Base-by-base conservation (phyloP, 208 protist genomes). In the Leishmania turanica region DNA sequence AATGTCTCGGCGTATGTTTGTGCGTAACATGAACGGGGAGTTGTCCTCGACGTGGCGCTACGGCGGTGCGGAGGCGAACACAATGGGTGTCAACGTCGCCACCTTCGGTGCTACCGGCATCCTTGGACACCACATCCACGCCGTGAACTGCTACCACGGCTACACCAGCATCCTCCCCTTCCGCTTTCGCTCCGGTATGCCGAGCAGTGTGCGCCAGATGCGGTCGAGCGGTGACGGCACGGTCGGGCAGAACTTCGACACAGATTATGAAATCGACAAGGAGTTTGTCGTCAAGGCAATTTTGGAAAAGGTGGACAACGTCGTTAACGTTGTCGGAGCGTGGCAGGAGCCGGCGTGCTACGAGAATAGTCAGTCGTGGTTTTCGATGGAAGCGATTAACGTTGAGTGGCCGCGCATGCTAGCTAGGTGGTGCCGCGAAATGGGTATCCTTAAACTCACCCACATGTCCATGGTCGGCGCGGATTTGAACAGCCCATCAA, bases 351-450 rank as follows among this genome's bases (percentile, higher is more conserved):
- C 95, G 21, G 78, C 91, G 45, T 85, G 91, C 75, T 97, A 97
- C 79, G 91, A 96, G 81, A 91, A 97, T 79, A 96, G 95, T 73
- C 93, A 97, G 82, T 97, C 93, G 60, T 97, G 95, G 95, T 97
- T 96, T 77, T 96, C 93, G 24, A 97, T 96, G 93, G 95, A 96
- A 84, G 92, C 92, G 37, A 89, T 97, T 70, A 97, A 97, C 77
- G 95, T 97, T 62, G 93, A 97, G 88, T 97, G 93, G 92, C 95
- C 95, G 64, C 93, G 95, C 69, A 95, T 97, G 93, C 85, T 97
- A 58, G 95, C 95, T 42, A 92, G 93, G 70, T 97, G 95, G 93
- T 93, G 85, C 34, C 91, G 95, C 40, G 95, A 97, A 87, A 78
- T 97, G 69, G 93, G 95, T 54, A 96, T 97, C 58, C 88, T 96